Conservation (phyloP, 345 rosid genomes). For the Arabidopsis arenosa region DNA sequence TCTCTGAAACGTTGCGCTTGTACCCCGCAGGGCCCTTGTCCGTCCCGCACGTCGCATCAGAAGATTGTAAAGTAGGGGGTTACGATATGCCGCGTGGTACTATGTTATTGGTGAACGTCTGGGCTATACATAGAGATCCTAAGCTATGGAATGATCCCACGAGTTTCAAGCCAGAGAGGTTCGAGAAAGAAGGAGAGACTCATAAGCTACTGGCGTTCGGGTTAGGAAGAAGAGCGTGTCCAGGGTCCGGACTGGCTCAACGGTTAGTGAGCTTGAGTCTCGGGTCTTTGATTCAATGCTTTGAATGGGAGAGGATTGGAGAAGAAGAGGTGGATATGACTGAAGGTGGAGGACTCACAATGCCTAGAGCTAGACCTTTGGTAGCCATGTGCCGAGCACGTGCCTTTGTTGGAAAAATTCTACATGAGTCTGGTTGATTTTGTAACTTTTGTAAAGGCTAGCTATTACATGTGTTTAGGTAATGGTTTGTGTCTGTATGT, state of each 20-base stretch:
- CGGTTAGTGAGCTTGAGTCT: slow-evolving; percentile 3
- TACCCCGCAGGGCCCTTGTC: background rate
- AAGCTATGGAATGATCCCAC: slow-evolving; percentile 48
- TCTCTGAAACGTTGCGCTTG: slow-evolving; percentile 28
- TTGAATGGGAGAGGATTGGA: slow-evolving; percentile 23
- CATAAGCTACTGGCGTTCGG: slow-evolving; percentile 1
- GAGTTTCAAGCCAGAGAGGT: slow-evolving; percentile 56
- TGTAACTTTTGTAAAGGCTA: background rate
- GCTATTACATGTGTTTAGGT: background rate
- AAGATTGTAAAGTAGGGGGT: background rate
- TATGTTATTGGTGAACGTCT: slow-evolving; percentile 7
- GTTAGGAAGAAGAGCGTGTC: slow-evolving; percentile 23
- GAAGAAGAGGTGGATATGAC: slow-evolving; percentile 15
- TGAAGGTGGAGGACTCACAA: slow-evolving; percentile 13
- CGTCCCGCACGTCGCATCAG: background rate
- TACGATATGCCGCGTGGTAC: background rate
- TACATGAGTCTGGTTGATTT: background rate
- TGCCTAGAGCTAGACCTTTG: slow-evolving; percentile 11
- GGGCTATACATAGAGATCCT: slow-evolving; percentile 19
- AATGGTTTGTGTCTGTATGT: background rate
- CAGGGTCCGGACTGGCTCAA: slow-evolving; percentile 5
- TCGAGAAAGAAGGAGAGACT: slow-evolving; percentile 30
- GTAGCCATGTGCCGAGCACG: slow-evolving; percentile 24
- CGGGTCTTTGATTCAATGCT: slow-evolving; percentile 27
- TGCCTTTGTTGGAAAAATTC: background rate